Base-by-base conservation (phyloP, 2,329 filamentous ascomycete species). In the Calonectria henricotiae region DNA sequence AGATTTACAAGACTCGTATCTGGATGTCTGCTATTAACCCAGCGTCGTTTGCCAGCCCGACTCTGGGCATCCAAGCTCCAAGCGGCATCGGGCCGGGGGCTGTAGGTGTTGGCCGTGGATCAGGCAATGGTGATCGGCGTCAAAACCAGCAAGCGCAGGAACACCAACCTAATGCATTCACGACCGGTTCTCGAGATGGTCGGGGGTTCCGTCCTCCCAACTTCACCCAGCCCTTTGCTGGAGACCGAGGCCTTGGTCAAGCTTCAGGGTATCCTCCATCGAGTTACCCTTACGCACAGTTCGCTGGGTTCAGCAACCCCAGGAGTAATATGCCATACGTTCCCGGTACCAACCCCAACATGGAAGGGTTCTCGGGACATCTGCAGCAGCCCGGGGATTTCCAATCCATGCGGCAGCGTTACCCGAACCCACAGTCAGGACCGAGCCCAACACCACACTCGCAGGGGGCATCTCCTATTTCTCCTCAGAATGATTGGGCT, bases 1-100 rank as follows among this genome's bases (percentile, higher is more conserved):
- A 98, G 84, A 96, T 98, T 72, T 99, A 98, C 88, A 99, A 99
- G 86, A 98, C 96, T 25, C 91, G 97, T 76, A 99, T 99, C 78
- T 99, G 96, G 96, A 98, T 99, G 94, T 98, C 96, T 5, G 96
- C 96, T 4, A 97, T 99, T 82, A 99, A 99, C 80, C 96, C 96
- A 8, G 96, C 96, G 5, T 98, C 96, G 0, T 98, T 98, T 82
- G 93, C 93, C 27, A 95, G 91, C 72, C 93, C 93, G 20, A 91
- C 90, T 3, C 86, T 94, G 60, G 92, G 92, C 30, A 85, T 95
- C 25, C 91, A 92, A 79, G 90, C 91, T 2, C 90, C 92, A 1
- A 91, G 90, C 72, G 89, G 89, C 32, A 87, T 93, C 75, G 89
- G 90, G 0, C 90, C 90, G 9, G 91, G 91, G 27, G 90, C 90